Evolutionary conservation across 129 eudicot genomes (phyloP), one percentile per base, ranked within the genome.

Genomic region (Mikania micrantha): DNA sequence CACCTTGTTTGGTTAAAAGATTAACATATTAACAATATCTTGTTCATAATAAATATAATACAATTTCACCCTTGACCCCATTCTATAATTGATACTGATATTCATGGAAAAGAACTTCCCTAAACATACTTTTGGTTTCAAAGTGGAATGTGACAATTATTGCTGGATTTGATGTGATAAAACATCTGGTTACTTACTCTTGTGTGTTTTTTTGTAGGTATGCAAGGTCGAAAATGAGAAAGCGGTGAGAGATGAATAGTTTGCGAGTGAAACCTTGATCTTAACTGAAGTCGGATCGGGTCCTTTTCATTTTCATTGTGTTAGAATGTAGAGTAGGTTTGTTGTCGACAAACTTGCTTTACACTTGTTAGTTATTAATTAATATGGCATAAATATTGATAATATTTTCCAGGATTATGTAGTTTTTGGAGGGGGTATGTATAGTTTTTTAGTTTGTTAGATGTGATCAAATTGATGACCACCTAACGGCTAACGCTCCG

Each of bases 221-320:
- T 64, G 98, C 96, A 9, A 83, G 95, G 60, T 88, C 96, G 3
- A 91, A 85, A 76, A 88, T 88, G 98, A 88, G 98, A 78, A 88
- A 85, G 78, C 80, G 81, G 12, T 81, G 74, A 71, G 48, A 27
- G 9, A 17, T 31, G 28, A 29, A 48, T 41, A 29, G 31, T 7
- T 24, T 45, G 15, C 21, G 22, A 10, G 70, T 1, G 25, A 10
- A 64, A 40, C 13, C 41, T 70, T 40, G 66, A 44, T 70, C 32
- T 29, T 27, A 5, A 70, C 59, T 1, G 11, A 47, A 34, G 17
- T 35, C 42, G 5, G 15, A n/a, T n/a, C n/a, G n/a, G n/a, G n/a
- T n/a, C n/a, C n/a, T n/a, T n/a, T n/a, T n/a, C n/a, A n/a, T 60
- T n/a, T 13, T 42, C 6, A 2, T 0, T 42, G 60, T 32, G 47